phyloP scores from a whole-genome alignment of 2,329 filamentous ascomycete species.

The Nannizziopsis barbatae region DNA sequence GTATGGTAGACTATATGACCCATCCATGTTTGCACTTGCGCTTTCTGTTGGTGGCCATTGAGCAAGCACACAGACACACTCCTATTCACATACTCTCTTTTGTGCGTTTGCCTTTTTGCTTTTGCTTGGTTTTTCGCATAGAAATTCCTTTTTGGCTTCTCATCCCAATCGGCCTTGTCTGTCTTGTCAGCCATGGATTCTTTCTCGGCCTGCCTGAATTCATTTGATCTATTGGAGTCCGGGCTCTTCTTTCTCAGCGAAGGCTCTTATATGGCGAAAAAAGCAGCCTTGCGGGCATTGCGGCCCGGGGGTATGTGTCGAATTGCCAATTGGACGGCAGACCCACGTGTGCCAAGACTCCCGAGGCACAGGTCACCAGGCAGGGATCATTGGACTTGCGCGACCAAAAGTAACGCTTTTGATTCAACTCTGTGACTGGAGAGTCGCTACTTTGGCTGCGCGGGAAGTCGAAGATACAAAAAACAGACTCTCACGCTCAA shows the following conservation, averaged over 20 bases:
- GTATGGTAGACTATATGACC: constrained; percentile 37
- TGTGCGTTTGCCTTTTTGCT: constrained; percentile 10
- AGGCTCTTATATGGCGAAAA: neutral
- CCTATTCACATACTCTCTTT: constrained; percentile 11
- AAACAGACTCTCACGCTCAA: too few species aligned
- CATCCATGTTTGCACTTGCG: constrained; percentile 15
- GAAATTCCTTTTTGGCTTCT: neutral
- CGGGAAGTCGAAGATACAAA: too few species aligned
- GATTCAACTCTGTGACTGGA: too few species aligned
- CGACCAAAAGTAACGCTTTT: too few species aligned
- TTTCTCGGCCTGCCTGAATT: too few species aligned
- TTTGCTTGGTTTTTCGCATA: neutral
- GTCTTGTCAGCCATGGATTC: neutral
- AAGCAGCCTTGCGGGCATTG: neutral
- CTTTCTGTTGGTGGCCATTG: constrained; percentile 11
- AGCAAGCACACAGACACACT: neutral
- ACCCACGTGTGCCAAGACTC: constrained; percentile 16
- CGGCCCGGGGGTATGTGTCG: constrained; percentile 7
- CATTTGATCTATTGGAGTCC: constrained; percentile 13
- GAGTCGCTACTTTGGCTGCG: too few species aligned
- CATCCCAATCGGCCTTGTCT: neutral
- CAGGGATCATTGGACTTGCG: too few species aligned
- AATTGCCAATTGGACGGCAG: constrained; percentile 21
- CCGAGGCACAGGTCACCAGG: neutral
- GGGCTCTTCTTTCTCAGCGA: neutral